phyloP scores from a whole-genome alignment of 441 rosid species.

The Populus tomentosa region DNA sequence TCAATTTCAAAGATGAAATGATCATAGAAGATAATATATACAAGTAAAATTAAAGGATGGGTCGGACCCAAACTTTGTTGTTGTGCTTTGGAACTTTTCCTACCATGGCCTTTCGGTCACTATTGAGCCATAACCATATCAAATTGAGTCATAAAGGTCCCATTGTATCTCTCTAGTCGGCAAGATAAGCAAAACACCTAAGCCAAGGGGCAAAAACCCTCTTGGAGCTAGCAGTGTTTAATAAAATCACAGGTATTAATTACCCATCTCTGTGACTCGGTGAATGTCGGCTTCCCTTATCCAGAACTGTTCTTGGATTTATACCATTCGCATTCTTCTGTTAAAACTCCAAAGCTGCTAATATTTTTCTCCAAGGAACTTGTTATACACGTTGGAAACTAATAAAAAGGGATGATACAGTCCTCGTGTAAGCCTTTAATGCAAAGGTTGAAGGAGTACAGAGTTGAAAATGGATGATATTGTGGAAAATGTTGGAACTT shows the following conservation, averaged over 20 bases:
- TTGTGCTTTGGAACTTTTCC: constrained; percentile 3
- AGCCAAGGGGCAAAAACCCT: no score
- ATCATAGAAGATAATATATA: background rate
- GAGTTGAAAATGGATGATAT: background rate
- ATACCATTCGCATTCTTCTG: no score
- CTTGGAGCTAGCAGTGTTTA: no score
- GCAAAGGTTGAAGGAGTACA: constrained; percentile 2
- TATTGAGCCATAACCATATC: constrained; percentile 7
- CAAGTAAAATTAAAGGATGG: background rate
- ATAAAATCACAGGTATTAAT: no score
- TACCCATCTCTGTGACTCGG: no score
- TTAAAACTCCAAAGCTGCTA: background rate
- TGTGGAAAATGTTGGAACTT: background rate
- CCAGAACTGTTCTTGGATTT: no score
- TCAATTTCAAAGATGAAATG: background rate
- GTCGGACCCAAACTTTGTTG: constrained; percentile 6
- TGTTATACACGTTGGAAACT: constrained; percentile 11
- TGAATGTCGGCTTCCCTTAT: no score
- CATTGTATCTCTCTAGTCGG: constrained; percentile 4
- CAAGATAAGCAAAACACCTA: background rate
- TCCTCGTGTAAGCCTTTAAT: background rate
- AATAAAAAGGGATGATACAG: background rate
- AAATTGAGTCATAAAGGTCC: background rate
- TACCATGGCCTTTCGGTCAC: background rate
- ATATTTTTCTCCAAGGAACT: background rate